Evolutionary conservation across 345 rosid species (phyloP).

Genomic region (Turritis glabra): DNA sequence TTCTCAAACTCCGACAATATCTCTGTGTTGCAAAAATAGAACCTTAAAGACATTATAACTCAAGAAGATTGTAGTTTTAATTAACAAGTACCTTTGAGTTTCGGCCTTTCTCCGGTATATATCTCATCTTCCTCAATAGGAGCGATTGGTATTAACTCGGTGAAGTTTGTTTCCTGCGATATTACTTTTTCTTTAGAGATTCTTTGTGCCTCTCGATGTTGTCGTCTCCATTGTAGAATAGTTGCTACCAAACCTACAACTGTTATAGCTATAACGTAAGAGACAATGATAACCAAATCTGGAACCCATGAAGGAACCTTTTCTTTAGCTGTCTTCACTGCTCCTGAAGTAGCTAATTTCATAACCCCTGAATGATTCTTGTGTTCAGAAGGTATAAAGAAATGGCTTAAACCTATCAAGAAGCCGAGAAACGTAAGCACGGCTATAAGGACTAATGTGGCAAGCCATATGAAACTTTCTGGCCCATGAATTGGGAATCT

Average conservation of each 20-base stretch:
- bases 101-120: slow-evolving; percentile 71
- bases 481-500: slow-evolving; percentile 52
- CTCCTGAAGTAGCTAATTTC: slow-evolving; percentile 43
- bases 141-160: slow-evolving; percentile 28
- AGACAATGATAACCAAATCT: slow-evolving; percentile 57
- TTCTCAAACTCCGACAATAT: slow-evolving; percentile 48
- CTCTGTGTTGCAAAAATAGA: slow-evolving; percentile 42
- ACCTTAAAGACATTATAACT: neutral
- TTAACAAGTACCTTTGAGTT: slow-evolving; percentile 56
- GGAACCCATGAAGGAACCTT: slow-evolving; percentile 68
- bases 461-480: slow-evolving; percentile 46
- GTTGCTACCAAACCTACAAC: slow-evolving; percentile 45
- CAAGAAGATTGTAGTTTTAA: neutral
- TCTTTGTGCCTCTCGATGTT: slow-evolving; percentile 42
- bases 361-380: slow-evolving; percentile 36
- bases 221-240: slow-evolving; percentile 59
- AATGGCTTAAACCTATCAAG: slow-evolving; percentile 54
- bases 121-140: slow-evolving; percentile 54
- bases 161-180: slow-evolving; percentile 27
- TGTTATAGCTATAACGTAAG: slow-evolving; percentile 52
- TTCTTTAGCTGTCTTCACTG: slow-evolving; percentile 47
- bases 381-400: slow-evolving; percentile 49
- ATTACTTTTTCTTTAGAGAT: slow-evolving; percentile 40
- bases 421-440: slow-evolving; percentile 48
- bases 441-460: slow-evolving; percentile 50